A percentile compares a stretch with the other conserved stretches of the same genome.
phyloP scores from a whole-genome alignment of 345 rosid genomes.

The Citrus trifoliata region DNA sequence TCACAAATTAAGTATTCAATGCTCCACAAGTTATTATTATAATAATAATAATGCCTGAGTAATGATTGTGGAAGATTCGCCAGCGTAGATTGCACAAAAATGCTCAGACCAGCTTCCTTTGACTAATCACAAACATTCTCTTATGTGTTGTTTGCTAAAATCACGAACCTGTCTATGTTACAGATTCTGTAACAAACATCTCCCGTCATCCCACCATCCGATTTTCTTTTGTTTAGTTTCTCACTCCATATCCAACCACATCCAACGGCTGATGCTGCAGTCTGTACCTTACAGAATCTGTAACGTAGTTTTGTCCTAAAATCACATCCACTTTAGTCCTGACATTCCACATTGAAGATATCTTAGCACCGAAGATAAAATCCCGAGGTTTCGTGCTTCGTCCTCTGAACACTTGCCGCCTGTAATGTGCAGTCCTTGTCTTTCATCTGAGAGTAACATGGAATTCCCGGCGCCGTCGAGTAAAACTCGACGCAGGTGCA shows the following conservation, averaged over 20 bases:
- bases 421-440: constrained; percentile 24
- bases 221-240: too few relatives aligned
- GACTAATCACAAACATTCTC: constrained; percentile 13
- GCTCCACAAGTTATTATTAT: too few relatives aligned
- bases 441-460: constrained; percentile 29
- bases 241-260: too few relatives aligned
- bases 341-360: neutral
- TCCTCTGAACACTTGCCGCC: constrained; percentile 24
- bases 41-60: constrained; percentile 10
- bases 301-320: too few relatives aligned
- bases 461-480: constrained; percentile 27
- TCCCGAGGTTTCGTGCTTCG: constrained; percentile 14
- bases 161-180: too few relatives aligned
- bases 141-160: constrained; percentile 15
- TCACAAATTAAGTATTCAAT: too few relatives aligned
- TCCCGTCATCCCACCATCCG: too few relatives aligned
- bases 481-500: constrained; percentile 25
- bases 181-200: too few relatives aligned
- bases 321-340: constrained; percentile 13
- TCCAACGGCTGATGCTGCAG: too few relatives aligned
- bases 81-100: constrained; percentile 12
- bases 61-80: constrained; percentile 9
- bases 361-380: constrained; percentile 15
- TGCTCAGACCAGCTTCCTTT: constrained; percentile 21
- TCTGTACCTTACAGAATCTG: too few relatives aligned